phyloP scores from a whole-genome alignment of 2,329 filamentous ascomycete genomes.

The Exophiala viscosa region DNA sequence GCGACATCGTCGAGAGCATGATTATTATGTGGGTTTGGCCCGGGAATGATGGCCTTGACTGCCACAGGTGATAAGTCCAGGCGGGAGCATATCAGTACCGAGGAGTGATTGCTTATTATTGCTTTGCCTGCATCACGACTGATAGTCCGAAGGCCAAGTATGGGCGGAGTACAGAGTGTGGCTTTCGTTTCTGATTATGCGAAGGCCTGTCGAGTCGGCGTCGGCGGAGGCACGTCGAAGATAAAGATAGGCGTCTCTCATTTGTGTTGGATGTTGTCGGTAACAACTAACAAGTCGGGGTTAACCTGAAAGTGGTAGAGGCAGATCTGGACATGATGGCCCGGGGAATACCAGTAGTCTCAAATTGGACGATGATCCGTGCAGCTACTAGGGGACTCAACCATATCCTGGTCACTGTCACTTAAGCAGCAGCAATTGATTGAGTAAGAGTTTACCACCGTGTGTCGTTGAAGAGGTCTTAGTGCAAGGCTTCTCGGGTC shows the following conservation, averaged over 20 bases:
- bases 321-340: slow-evolving; percentile 9
- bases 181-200: slow-evolving; percentile 4
- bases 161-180: too few relatives aligned
- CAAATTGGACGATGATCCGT: background rate
- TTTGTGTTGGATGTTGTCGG: background rate
- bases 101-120: slow-evolving; percentile 2
- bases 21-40: slow-evolving; percentile 11
- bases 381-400: slow-evolving; percentile 8
- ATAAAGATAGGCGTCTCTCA: slow-evolving; percentile 15
- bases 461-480: slow-evolving; percentile 8
- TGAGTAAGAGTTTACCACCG: slow-evolving; percentile 22
- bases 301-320: slow-evolving; percentile 7
- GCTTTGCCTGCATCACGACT: slow-evolving; percentile 1
- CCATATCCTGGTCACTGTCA: background rate
- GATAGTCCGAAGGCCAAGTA: too few relatives aligned
- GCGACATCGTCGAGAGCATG: slow-evolving; percentile 23
- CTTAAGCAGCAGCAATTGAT: slow-evolving; percentile 24
- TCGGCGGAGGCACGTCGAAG: too few relatives aligned
- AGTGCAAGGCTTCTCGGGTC: slow-evolving; percentile 5
- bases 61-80: slow-evolving; percentile 3
- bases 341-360: background rate
- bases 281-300: slow-evolving; percentile 2
- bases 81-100: slow-evolving; percentile 5
- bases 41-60: slow-evolving; percentile 15
- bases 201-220: background rate